Conservation (phyloP, 2,329 filamentous ascomycete genomes). For the Neopestalotiopsis sp. region DNA sequence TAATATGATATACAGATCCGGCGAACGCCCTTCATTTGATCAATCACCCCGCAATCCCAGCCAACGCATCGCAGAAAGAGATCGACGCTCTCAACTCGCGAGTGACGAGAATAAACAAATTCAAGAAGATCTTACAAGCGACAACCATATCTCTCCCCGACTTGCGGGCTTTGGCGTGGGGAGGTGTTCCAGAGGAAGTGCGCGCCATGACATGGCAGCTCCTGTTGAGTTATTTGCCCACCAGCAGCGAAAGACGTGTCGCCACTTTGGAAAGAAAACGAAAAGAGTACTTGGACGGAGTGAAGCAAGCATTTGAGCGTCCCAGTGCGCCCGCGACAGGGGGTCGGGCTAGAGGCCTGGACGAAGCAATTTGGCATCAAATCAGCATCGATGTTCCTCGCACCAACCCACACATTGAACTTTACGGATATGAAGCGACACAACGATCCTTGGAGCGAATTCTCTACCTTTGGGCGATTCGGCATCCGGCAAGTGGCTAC, state of each 20-base stretch:
- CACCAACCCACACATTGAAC: constrained; percentile 92
- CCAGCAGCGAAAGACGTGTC: constrained; percentile 92
- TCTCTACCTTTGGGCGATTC: constrained; percentile 95
- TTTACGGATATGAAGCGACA: constrained; percentile 95
- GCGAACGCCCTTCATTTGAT: constrained; percentile 96
- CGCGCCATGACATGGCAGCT: constrained; percentile 99
- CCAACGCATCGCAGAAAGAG: constrained; percentile 80
- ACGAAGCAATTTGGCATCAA: constrained; percentile 99
- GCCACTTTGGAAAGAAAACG: constrained; percentile 90
- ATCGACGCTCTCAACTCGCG: constrained; percentile 84
- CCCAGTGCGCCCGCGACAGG: constrained; percentile 49
- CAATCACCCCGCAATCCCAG: constrained; percentile 77
- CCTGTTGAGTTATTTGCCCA: constrained; percentile 91
- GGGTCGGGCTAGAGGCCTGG: constrained; percentile 70
- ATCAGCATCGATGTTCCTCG: constrained; percentile 98
- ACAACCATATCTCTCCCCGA: constrained; percentile 87
- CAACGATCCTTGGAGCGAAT: constrained; percentile 94
- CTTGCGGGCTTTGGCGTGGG: constrained; percentile 87
- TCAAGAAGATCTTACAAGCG: constrained; percentile 92
- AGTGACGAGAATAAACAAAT: constrained; percentile 96
- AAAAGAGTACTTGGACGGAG: constrained; percentile 95
- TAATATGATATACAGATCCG: constrained; percentile 59
- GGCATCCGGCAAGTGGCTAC: constrained; percentile 95
- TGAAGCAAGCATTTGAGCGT: constrained; percentile 73
- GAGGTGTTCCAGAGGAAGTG: constrained; percentile 91